A percentile compares a stretch with the other conserved stretches of the same genome.
These are phyloP conservation scores for Boletus bicolor DNA, from an alignment of 768 basidiomycete genomes.

Conservation along the genomic window DNA sequence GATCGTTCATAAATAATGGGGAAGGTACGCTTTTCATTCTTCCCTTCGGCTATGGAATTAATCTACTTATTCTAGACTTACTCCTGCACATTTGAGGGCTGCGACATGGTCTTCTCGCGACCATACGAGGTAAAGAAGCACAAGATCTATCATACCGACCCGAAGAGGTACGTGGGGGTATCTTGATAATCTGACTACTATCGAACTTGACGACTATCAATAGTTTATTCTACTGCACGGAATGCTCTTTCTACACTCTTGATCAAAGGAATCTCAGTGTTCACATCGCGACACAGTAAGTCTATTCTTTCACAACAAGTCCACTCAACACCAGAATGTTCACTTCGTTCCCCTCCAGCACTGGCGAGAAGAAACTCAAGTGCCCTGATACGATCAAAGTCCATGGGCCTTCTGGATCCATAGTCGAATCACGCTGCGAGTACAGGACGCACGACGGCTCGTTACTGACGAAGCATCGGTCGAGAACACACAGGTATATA, in stretches of 20 bases:
- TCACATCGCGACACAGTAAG: slow-evolving; percentile 15
- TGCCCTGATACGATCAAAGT: slow-evolving; percentile 4
- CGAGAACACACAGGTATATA: slow-evolving; percentile 6
- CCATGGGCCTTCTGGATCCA: neutral
- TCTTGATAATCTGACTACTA: neutral
- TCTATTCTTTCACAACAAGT: neutral
- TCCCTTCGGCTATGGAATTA: neutral
- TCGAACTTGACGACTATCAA: neutral
- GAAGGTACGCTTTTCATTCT: neutral
- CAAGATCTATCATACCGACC: slow-evolving; percentile 1
- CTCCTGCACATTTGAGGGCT: slow-evolving; percentile 5
- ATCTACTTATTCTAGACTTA: slow-evolving; percentile 1
- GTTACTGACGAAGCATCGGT: slow-evolving; percentile 16
- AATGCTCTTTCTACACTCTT: slow-evolving; percentile 9
- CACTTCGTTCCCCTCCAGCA: slow-evolving; percentile 5
- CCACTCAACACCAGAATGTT: neutral
- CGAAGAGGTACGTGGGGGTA: neutral
- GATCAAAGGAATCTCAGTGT: neutral
- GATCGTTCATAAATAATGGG: neutral
- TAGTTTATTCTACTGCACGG: slow-evolving; percentile 9
- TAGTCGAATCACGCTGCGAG: neutral
- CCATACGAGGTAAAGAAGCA: slow-evolving; percentile 13
- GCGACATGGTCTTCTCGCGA: slow-evolving; percentile 8
- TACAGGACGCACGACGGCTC: slow-evolving; percentile 17
- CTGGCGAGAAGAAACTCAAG: slow-evolving; percentile 4